Conservation (phyloP, 352 stramenopile genomes). For the Pythium utonaiense region DNA sequence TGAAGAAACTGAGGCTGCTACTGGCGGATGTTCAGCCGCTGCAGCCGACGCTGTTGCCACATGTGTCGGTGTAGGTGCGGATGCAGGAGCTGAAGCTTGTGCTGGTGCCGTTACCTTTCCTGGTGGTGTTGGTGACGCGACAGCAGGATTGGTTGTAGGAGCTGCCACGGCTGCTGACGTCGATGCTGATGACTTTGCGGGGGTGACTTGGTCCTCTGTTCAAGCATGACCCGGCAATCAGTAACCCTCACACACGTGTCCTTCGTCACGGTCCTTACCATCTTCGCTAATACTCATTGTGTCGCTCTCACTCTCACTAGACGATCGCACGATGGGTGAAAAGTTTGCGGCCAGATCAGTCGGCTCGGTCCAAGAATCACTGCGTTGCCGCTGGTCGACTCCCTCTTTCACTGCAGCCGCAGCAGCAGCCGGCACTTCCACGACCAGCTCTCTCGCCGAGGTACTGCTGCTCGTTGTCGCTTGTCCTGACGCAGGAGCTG, state of each 20-base stretch:
- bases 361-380: conserved; percentile 10
- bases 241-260: neutral
- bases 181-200: neutral
- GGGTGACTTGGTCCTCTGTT: neutral
- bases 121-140: too few relatives aligned
- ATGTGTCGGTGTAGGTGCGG: too few relatives aligned
- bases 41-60: too few relatives aligned
- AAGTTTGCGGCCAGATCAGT: conserved; percentile 10
- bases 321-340: conserved; percentile 21
- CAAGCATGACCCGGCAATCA: neutral
- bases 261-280: neutral
- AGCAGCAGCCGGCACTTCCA: conserved; percentile 5
- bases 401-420: neutral
- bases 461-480: neutral
- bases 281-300: conserved; percentile 29
- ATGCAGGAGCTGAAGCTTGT: neutral
- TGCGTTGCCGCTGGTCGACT: neutral
- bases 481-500: neutral
- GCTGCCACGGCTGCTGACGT: neutral
- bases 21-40: neutral
- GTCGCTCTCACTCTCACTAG: conserved; percentile 32
- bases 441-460: neutral
- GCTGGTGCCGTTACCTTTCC: neutral
- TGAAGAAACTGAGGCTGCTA: neutral
- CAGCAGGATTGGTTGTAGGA: neutral